These are phyloP conservation scores for Lipomyces yamanashiensis DNA, from an alignment of 805 yeast species.

Conservation along the genomic window DNA sequence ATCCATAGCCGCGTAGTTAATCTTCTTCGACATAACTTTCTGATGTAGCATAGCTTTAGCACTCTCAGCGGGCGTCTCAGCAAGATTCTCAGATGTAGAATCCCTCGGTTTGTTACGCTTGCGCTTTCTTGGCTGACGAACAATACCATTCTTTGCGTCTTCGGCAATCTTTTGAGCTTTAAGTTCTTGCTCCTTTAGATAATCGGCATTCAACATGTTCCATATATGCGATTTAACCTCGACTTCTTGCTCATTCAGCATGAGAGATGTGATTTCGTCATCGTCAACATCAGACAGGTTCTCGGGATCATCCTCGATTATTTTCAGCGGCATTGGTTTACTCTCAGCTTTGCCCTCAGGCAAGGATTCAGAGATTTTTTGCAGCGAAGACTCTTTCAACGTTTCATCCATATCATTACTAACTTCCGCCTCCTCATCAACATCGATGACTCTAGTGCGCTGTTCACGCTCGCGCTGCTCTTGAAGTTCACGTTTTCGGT, in stretches of 20 bases:
- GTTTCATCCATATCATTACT: conserved; percentile 41
- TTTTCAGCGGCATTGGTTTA: conserved; percentile 3
- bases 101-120: conserved; percentile 44
- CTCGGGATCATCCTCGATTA: conserved; percentile 59
- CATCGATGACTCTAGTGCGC: background rate
- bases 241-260: conserved; percentile 63
- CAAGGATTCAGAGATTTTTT: conserved; percentile 32
- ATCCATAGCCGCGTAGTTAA: conserved; percentile 83
- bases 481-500: conserved; percentile 53
- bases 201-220: conserved; percentile 89
- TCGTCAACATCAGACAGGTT: conserved; percentile 80
- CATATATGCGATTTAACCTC: conserved; percentile 80
- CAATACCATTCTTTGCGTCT: conserved; percentile 79
- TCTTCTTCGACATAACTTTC: conserved; percentile 81
- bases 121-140: conserved; percentile 54
- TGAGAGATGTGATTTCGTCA: conserved; percentile 67
- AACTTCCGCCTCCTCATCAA: conserved; percentile 34
- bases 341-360: conserved; percentile 2
- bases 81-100: conserved; percentile 46
- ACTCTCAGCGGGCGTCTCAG: conserved; percentile 70
- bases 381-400: conserved; percentile 37
- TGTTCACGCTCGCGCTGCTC: conserved; percentile 39
- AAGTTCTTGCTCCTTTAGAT: conserved; percentile 79
- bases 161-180: conserved; percentile 84
- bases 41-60: conserved; percentile 77